phyloP scores from a whole-genome alignment of 345 rosid species.

The Citrus sp. region DNA sequence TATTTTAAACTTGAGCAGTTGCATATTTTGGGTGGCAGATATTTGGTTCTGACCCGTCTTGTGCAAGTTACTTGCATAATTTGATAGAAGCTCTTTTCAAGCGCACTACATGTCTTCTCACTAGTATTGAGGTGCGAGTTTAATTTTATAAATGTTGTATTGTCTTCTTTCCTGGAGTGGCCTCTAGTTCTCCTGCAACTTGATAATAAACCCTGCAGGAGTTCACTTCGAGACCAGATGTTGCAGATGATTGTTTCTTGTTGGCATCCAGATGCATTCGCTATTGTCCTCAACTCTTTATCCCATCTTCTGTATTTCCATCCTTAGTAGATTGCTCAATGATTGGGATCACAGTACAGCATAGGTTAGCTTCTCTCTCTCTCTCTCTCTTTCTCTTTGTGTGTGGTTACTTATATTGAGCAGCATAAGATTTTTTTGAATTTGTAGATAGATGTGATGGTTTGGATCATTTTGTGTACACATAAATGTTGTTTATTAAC shows the following conservation, averaged over 20 bases:
- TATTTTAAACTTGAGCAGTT: slow-evolving; percentile 9
- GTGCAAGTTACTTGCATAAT: slow-evolving; percentile 77
- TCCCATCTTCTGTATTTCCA: slow-evolving; percentile 78
- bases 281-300: slow-evolving; percentile 83
- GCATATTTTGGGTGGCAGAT: slow-evolving; percentile 49
- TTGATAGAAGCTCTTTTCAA: slow-evolving; percentile 87
- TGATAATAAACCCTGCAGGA: slow-evolving; percentile 55
- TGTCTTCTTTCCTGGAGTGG: slow-evolving; percentile 8
- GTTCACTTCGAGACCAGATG: slow-evolving; percentile 87
- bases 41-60: slow-evolving; percentile 94
- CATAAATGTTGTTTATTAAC: neutral
- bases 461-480: neutral
- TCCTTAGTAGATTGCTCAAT: slow-evolving; percentile 75
- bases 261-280: slow-evolving; percentile 97
- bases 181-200: neutral
- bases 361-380: slow-evolving; percentile 50
- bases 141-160: neutral
- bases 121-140: slow-evolving; percentile 70
- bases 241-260: slow-evolving; percentile 94
- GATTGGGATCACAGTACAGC: slow-evolving; percentile 90
- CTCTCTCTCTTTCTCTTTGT: neutral
- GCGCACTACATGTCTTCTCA: slow-evolving; percentile 78
- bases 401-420: neutral
- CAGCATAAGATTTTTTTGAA: neutral
- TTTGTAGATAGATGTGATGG: neutral